Evolutionary conservation across 2,329 filamentous ascomycete genomes (phyloP).

Genomic region (Ustilaginoidea virens): DNA sequence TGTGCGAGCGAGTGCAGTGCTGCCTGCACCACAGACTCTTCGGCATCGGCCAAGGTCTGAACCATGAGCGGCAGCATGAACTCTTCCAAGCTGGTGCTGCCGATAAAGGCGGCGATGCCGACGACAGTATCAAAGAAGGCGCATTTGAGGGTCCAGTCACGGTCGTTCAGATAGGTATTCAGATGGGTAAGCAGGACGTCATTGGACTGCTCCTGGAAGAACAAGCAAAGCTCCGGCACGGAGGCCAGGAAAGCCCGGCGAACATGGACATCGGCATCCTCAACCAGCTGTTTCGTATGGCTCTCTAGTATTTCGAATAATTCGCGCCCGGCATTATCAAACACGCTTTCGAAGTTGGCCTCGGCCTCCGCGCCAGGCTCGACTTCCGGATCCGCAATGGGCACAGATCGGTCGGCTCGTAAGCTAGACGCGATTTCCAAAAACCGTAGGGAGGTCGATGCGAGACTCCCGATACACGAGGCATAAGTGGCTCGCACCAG

Average conservation of each 20-base stretch:
- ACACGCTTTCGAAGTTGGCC: constrained; percentile 64
- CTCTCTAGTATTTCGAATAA: constrained; percentile 71
- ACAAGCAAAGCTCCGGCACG: constrained; percentile 82
- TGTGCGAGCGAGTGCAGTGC: constrained; percentile 77
- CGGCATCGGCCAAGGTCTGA: constrained; percentile 80
- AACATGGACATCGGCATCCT: constrained; percentile 73
- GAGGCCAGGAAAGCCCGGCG: constrained; percentile 83
- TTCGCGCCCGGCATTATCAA: constrained; percentile 73
- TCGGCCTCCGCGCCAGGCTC: constrained; percentile 55
- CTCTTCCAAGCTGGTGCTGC: constrained; percentile 77
- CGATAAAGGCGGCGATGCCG: constrained; percentile 80
- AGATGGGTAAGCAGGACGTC: constrained; percentile 93
- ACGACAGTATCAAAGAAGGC: constrained; percentile 94
- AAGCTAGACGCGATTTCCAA: constrained; percentile 84
- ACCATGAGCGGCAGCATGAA: constrained; percentile 95
- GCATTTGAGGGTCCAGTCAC: constrained; percentile 91
- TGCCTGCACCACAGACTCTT: constrained; percentile 87
- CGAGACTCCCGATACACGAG: constrained; percentile 77
- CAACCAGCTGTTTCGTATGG: constrained; percentile 80
- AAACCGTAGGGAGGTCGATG: constrained; percentile 70
- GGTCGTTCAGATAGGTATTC: constrained; percentile 93
- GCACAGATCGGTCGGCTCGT: constrained; percentile 66
- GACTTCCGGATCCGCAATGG: constrained; percentile 61
- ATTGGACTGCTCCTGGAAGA: constrained; percentile 85
- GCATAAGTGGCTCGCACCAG: constrained; percentile 84